Conservation (phyloP, 805 yeast species). For the Monosporozyma yasuniensis region DNA sequence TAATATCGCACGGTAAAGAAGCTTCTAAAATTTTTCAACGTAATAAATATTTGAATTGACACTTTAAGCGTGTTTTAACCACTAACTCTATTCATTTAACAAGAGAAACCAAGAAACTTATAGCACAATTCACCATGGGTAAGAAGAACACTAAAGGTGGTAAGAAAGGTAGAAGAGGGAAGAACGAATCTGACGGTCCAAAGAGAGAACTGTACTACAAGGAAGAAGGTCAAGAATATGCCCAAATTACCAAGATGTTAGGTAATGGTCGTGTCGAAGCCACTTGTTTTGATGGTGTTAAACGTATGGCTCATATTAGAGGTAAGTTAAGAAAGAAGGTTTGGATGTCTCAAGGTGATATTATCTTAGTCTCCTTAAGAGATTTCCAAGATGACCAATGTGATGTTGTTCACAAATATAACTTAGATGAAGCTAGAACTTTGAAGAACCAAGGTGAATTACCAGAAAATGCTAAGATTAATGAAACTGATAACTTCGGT, state of each 20-base stretch:
- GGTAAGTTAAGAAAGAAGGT: constrained; percentile 99
- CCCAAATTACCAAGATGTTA: constrained; percentile 95
- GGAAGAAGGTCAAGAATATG: constrained; percentile 98
- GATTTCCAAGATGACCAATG: constrained; percentile 98
- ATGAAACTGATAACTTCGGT: constrained; percentile 95
- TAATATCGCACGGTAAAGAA: background rate
- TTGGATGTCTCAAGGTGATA: constrained; percentile 99
- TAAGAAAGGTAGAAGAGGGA: constrained; percentile 93
- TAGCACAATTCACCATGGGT: constrained; percentile 22
- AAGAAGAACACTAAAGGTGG: constrained; percentile 53
- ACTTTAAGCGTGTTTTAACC: background rate
- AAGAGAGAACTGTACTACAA: constrained; percentile 88
- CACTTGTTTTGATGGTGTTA: constrained; percentile 85
- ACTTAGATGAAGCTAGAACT: constrained; percentile 96
- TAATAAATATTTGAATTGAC: background rate
- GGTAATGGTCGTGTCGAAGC: constrained; percentile 98
- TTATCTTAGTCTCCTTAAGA: constrained; percentile 88
- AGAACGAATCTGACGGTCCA: constrained; percentile 83
- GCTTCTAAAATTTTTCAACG: background rate
- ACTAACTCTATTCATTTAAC: background rate
- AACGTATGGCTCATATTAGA: constrained; percentile 95
- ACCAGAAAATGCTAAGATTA: constrained; percentile 94
- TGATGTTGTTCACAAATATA: constrained; percentile 94
- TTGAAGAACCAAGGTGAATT: constrained; percentile 92
- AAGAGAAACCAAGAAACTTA: background rate